phyloP scores from a whole-genome alignment of 176 grass and related monocot species.

The Phoenix roebelenii region DNA sequence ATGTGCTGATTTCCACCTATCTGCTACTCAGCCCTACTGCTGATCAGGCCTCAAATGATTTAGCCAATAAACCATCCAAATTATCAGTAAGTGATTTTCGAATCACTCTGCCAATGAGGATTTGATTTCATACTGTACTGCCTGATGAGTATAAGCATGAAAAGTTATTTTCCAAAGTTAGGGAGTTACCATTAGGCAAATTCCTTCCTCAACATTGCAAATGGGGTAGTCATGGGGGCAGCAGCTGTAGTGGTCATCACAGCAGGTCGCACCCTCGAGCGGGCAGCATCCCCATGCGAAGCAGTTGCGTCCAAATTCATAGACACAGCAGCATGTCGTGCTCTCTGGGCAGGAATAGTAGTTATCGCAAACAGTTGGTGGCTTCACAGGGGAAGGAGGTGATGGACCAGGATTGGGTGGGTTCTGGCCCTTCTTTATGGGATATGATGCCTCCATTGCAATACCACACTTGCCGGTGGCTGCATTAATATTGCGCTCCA shows the following conservation, averaged over 20 bases:
- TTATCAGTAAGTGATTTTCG: too few relatives aligned
- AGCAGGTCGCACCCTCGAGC: constrained; percentile 28
- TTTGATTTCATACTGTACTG: not conserved
- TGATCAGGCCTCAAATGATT: too few relatives aligned
- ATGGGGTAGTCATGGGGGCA: constrained; percentile 43
- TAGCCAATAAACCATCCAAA: too few relatives aligned
- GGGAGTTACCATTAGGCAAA: constrained; percentile 29
- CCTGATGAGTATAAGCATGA: not conserved
- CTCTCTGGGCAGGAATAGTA: constrained; percentile 24
- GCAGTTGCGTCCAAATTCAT: constrained; percentile 19
- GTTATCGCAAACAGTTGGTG: constrained; percentile 26
- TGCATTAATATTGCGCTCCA: constrained; percentile 22
- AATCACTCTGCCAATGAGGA: not conserved
- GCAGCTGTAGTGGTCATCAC: constrained; percentile 42
- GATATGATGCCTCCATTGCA: constrained; percentile 36
- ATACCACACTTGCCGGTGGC: constrained; percentile 33
- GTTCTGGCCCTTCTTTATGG: constrained; percentile 25
- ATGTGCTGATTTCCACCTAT: too few relatives aligned
- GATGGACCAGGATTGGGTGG: constrained; percentile 25
- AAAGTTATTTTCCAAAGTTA: not conserved
- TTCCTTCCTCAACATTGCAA: constrained; percentile 29
- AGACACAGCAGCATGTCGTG: constrained; percentile 45
- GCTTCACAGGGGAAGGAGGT: constrained; percentile 26
- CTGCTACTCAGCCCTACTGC: too few relatives aligned
- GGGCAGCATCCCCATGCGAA: constrained; percentile 43